Percentiles rank a stretch among this genome's conserved stretches.
Evolutionary conservation across 2,329 filamentous ascomycete species (phyloP).

Genomic region (Aspergillus awamori): DNA sequence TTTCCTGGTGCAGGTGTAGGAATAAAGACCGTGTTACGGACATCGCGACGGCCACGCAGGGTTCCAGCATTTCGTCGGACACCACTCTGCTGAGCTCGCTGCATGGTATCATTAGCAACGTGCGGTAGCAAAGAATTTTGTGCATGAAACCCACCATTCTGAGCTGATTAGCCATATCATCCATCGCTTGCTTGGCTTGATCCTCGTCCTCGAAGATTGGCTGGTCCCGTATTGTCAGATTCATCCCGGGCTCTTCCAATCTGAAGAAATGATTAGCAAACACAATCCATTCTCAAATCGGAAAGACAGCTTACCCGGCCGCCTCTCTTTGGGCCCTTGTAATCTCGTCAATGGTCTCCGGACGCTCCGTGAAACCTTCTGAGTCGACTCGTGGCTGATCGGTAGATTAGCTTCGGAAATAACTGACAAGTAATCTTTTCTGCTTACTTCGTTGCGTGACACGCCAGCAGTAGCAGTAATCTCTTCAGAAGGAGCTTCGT

Average conservation of each 20-base stretch:
- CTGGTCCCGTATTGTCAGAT: constrained; percentile 52
- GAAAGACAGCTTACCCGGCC: constrained; percentile 35
- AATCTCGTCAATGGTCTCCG: constrained; percentile 48
- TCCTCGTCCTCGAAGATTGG: constrained; percentile 54
- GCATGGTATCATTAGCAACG: constrained; percentile 23
- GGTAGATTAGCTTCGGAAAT: constrained; percentile 14
- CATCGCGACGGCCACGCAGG: constrained; percentile 83
- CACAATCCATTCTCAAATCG: neutral
- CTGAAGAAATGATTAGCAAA: constrained; percentile 31
- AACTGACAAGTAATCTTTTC: neutral
- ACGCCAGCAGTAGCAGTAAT: constrained; percentile 28
- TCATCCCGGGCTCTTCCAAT: constrained; percentile 48
- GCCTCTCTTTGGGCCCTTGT: constrained; percentile 50
- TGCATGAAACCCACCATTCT: constrained; percentile 40
- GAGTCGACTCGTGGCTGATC: constrained; percentile 39
- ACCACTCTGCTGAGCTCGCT: constrained; percentile 51
- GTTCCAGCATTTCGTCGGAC: constrained; percentile 74
- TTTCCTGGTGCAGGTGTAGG: constrained; percentile 55
- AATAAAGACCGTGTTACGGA: constrained; percentile 86
- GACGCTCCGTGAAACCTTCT: constrained; percentile 45
- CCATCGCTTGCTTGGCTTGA: constrained; percentile 53
- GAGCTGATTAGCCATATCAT: constrained; percentile 53
- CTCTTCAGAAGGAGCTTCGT: constrained; percentile 21
- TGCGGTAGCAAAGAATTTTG: neutral
- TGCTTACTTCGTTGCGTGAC: constrained; percentile 29